A percentile compares a stretch with the other conserved stretches of the same genome.
phyloP scores from a whole-genome alignment of 148 eudicot species.

The Beta vulgaris region DNA sequence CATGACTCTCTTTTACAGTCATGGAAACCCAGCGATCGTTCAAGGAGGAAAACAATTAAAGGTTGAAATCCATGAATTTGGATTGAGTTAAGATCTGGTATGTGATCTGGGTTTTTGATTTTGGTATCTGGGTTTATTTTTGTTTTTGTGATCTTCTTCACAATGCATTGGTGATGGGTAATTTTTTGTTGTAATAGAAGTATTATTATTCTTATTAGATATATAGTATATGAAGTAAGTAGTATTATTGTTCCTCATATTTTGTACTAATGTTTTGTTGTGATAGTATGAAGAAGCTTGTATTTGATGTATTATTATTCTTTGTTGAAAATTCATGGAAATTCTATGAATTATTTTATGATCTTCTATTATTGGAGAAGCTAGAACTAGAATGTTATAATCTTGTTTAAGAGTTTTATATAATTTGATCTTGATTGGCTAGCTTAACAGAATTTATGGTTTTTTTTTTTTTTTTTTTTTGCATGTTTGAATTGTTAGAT shows the following conservation, averaged over 20 bases:
- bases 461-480: not conserved
- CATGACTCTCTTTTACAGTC: constrained; percentile 16
- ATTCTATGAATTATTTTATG: not conserved
- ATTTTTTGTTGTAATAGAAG: no score
- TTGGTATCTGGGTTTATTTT: not conserved
- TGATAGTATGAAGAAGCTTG: constrained; percentile 5
- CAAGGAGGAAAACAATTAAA: constrained; percentile 18
- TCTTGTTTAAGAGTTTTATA: constrained; percentile 5
- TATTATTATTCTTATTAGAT: constrained; percentile 4
- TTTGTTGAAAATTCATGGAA: constrained; percentile 2
- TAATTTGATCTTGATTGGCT: not conserved
- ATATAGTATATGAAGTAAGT: not conserved
- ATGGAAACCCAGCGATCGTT: constrained; percentile 6
- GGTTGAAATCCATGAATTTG: not conserved
- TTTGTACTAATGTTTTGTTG: not conserved
- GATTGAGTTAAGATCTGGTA: constrained; percentile 12
- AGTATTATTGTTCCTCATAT: no score
- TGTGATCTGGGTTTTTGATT: constrained; percentile 13
- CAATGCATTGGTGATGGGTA: constrained; percentile 1
- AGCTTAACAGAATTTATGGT: not conserved
- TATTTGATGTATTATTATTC: not conserved
- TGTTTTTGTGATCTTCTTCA: constrained; percentile 9
- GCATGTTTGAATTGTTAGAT: constrained; percentile 14
- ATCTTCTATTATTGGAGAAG: not conserved
- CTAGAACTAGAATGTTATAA: constrained; percentile 11